Conservation (phyloP, 495 filamentous ascomycete genomes). For the Hamigera avellanea region DNA sequence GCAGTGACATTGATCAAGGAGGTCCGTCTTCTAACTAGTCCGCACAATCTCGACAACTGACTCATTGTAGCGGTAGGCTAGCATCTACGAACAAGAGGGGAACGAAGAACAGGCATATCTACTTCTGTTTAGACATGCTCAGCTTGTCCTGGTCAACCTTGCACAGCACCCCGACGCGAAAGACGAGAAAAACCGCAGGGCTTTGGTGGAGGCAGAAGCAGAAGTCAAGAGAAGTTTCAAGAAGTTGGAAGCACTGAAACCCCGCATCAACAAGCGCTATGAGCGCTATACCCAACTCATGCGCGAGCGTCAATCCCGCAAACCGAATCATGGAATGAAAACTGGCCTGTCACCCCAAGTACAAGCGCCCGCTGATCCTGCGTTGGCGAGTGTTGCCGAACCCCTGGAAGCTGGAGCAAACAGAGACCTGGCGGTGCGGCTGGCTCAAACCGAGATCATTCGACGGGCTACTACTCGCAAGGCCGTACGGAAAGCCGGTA, state of each 20-base stretch:
- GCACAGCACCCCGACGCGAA: constrained; percentile 46
- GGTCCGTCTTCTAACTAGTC: constrained; percentile 32
- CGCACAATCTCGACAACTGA: constrained; percentile 4
- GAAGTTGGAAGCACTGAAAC: constrained; percentile 54
- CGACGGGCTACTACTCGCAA: constrained; percentile 51
- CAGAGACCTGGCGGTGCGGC: constrained; percentile 62
- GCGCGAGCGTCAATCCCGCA: constrained; percentile 31
- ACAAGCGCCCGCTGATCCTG: constrained; percentile 22
- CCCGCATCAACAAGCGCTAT: constrained; percentile 53
- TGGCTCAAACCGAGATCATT: constrained; percentile 63
- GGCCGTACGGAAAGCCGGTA: constrained; percentile 41
- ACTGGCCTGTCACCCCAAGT: constrained; percentile 6
- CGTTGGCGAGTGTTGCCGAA: constrained; percentile 27
- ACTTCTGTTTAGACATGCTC: constrained; percentile 70
- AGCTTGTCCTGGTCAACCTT: constrained; percentile 52
- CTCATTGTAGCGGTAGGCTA: constrained; percentile 36
- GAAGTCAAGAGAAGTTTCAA: constrained; percentile 41
- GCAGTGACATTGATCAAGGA: constrained; percentile 68
- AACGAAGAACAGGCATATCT: constrained; percentile 82
- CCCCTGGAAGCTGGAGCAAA: constrained; percentile 60
- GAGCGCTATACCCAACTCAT: constrained; percentile 47
- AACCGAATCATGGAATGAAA: constrained; percentile 10
- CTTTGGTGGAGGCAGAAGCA: constrained; percentile 36
- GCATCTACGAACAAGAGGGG: constrained; percentile 73
- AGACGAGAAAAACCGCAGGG: constrained; percentile 33